phyloP scores from a whole-genome alignment of 2,329 filamentous ascomycete species.

The Diaporthe capsici region DNA sequence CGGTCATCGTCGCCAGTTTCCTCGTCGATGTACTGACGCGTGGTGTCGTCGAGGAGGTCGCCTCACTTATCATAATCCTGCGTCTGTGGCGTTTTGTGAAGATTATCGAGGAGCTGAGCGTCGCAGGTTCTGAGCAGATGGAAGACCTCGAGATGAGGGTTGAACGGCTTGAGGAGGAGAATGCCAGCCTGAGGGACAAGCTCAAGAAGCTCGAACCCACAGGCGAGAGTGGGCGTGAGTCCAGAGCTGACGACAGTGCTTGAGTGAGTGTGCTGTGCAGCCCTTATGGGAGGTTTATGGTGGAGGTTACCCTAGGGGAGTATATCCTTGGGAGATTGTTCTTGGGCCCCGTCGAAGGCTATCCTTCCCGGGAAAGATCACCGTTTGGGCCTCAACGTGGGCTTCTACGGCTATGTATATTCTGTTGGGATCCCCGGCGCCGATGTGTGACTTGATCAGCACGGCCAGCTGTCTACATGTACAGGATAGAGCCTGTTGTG shows the following conservation, averaged over 20 bases:
- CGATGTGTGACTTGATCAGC: neutral
- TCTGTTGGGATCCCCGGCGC: neutral
- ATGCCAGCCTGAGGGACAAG: constrained; percentile 50
- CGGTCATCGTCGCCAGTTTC: constrained; percentile 74
- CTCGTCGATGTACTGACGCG: constrained; percentile 72
- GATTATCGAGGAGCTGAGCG: constrained; percentile 77
- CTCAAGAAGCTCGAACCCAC: constrained; percentile 33
- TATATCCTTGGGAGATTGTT: too few species aligned
- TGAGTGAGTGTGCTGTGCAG: neutral
- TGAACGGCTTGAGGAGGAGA: constrained; percentile 65
- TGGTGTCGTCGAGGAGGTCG: constrained; percentile 73
- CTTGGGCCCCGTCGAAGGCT: neutral
- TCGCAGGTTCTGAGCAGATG: constrained; percentile 74
- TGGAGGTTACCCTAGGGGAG: too few species aligned
- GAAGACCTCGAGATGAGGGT: constrained; percentile 69
- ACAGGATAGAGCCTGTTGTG: constrained; percentile 2
- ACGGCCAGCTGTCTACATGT: neutral
- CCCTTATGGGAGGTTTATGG: too few species aligned
- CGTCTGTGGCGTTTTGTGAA: constrained; percentile 79
- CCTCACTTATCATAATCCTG: constrained; percentile 75
- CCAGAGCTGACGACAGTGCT: neutral
- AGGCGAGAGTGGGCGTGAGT: constrained; percentile 7
- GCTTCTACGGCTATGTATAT: neutral
- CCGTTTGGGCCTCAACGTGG: neutral
- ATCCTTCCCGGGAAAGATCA: neutral